Percentiles rank a stretch among this genome's conserved stretches.
Conservation (phyloP, 225 moss, liverwort and hornwort genomes). For the Pseudisothecium myosuroides region DNA sequence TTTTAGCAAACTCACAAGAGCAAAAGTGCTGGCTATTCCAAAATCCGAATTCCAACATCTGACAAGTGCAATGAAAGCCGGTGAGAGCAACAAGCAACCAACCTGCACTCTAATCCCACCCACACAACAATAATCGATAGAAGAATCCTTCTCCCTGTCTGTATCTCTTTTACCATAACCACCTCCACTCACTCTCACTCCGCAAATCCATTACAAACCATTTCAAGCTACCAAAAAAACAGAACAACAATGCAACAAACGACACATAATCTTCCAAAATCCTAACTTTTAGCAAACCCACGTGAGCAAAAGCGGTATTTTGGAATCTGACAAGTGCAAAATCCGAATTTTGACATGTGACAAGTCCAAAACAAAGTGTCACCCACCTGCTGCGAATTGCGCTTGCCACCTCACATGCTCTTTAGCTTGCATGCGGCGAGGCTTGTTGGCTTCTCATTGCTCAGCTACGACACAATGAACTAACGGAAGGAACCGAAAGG, state of each 20-base stretch:
- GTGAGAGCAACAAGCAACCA: not conserved
- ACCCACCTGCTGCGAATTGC: not conserved
- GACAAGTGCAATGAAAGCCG: not conserved
- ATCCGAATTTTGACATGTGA: not conserved
- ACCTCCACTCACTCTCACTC: not conserved
- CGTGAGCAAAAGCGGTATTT: not conserved
- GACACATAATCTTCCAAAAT: not conserved
- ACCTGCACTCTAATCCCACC: not conserved
- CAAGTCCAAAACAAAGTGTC: not conserved
- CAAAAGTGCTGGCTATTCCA: not conserved
- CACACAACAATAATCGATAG: not conserved
- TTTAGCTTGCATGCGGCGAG: not conserved
- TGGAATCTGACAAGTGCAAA: not conserved
- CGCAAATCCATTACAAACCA: not conserved
- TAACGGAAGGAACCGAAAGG: not conserved
- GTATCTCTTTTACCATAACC: not conserved
- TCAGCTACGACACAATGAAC: not conserved
- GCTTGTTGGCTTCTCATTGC: not conserved
- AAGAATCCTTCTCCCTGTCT: not conserved
- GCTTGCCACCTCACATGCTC: constrained; percentile 9
- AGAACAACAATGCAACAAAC: not conserved
- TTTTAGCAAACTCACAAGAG: not conserved
- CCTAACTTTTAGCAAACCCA: not conserved
- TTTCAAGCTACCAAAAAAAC: not conserved
- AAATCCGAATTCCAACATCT: not conserved